Percentiles rank a stretch among this genome's conserved stretches.
Evolutionary conservation across 768 basidiomycete genomes (phyloP).

Genomic region (Mycena alexandri): DNA sequence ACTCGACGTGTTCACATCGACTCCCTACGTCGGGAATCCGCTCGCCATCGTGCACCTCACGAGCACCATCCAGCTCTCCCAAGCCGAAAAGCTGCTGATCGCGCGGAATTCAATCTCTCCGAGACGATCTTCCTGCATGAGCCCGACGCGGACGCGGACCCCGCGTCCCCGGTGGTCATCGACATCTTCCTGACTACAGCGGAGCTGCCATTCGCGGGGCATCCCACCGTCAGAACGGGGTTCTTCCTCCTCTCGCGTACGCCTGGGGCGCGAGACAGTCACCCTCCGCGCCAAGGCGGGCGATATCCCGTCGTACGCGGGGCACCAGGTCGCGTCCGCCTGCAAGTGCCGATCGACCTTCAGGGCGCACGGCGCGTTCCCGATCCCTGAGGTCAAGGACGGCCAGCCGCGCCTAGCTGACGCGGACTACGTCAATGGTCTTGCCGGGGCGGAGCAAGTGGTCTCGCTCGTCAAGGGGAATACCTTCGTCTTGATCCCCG

Average conservation of each 20-base stretch:
- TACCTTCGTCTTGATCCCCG: slow-evolving; percentile 55
- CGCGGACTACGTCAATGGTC: slow-evolving; percentile 54
- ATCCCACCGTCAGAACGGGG: slow-evolving; percentile 59
- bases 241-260: slow-evolving; percentile 53
- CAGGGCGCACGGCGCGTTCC: slow-evolving; percentile 51
- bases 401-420: slow-evolving; percentile 45
- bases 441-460: slow-evolving; percentile 37
- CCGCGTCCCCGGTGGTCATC: slow-evolving; percentile 44
- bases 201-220: slow-evolving; percentile 61
- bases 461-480: slow-evolving; percentile 63
- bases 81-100: slow-evolving; percentile 56
- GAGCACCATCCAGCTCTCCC: slow-evolving; percentile 43
- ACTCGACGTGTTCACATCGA: slow-evolving; percentile 59
- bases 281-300: slow-evolving; percentile 58
- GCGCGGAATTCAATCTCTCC: slow-evolving; percentile 65
- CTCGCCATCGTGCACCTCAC: slow-evolving; percentile 59
- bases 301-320: slow-evolving; percentile 50
- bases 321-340: slow-evolving; percentile 43
- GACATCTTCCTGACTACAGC: slow-evolving; percentile 57
- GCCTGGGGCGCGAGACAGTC: slow-evolving; percentile 37
- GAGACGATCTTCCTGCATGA: slow-evolving; percentile 63
- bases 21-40: slow-evolving; percentile 57
- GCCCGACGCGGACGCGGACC: slow-evolving; percentile 27
- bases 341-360: slow-evolving; percentile 58
- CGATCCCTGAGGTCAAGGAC: slow-evolving; percentile 44